Evolutionary conservation across 768 basidiomycete genomes (phyloP).

Genomic region (Podaxis sp.): DNA sequence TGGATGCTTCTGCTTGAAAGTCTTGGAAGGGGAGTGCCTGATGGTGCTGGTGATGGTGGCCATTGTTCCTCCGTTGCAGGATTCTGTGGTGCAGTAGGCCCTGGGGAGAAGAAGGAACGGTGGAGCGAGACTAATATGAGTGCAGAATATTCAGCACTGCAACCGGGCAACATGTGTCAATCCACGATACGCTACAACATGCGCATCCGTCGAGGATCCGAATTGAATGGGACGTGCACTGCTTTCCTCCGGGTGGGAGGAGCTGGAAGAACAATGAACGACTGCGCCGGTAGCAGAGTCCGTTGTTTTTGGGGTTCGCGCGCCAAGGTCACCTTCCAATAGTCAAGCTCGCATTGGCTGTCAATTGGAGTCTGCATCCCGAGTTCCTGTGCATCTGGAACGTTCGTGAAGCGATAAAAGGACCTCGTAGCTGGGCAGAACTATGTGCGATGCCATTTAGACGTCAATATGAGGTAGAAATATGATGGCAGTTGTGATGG

Average conservation of each 20-base stretch:
- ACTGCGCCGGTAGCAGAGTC: neutral
- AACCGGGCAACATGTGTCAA: conserved; percentile 7
- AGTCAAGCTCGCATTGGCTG: neutral
- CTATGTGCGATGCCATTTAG: neutral
- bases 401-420: neutral
- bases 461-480: neutral
- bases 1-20: conserved; percentile 23
- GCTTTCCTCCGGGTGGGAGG: neutral
- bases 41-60: neutral
- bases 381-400: neutral
- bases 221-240: neutral
- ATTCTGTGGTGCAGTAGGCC: no score
- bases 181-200: neutral
- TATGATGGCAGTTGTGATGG: neutral
- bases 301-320: neutral
- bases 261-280: neutral
- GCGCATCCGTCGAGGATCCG: conserved; percentile 1
- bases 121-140: neutral
- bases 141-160: neutral
- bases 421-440: no score
- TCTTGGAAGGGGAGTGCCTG: neutral
- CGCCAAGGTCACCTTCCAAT: neutral
- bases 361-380: neutral
- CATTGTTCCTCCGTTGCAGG: no score
- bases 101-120: neutral